Evolutionary conservation across 176 grass and related monocot species (phyloP).

Genomic region (Carex parvula): DNA sequence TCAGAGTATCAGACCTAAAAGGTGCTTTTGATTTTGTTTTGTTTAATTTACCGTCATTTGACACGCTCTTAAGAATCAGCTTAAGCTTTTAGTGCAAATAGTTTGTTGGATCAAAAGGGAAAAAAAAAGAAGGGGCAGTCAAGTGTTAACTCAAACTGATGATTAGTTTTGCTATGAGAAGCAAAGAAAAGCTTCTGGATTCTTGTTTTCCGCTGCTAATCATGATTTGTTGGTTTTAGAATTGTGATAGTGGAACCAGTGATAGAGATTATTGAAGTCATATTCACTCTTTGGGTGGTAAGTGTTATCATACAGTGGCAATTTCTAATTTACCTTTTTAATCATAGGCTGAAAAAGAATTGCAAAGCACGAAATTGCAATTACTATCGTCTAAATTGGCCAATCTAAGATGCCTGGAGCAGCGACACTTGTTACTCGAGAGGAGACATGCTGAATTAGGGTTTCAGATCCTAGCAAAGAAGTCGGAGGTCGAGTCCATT

Average conservation of each 20-base stretch:
- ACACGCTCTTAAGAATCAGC: not conserved
- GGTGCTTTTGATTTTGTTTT: slow-evolving; percentile 8
- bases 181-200: not conserved
- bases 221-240: not conserved
- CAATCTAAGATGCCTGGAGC: slow-evolving; percentile 36
- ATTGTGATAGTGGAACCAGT: not conserved
- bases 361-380: slow-evolving; percentile 50
- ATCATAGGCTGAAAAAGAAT: slow-evolving; percentile 68
- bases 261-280: not conserved
- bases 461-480: slow-evolving; percentile 51
- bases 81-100: not conserved
- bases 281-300: not conserved
- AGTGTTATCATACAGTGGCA: not conserved
- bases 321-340: not conserved
- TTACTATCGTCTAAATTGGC: slow-evolving; percentile 47
- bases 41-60: not conserved
- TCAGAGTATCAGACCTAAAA: not conserved
- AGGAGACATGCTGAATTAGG: slow-evolving; percentile 50
- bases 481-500: slow-evolving; percentile 49
- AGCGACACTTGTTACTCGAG: slow-evolving; percentile 69
- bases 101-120: not conserved
- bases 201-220: not conserved
- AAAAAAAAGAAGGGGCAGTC: not conserved
- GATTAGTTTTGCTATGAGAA: not conserved
- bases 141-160: not conserved